Conservation (phyloP, 306 rosid genomes). For the Abrus precatorius region DNA sequence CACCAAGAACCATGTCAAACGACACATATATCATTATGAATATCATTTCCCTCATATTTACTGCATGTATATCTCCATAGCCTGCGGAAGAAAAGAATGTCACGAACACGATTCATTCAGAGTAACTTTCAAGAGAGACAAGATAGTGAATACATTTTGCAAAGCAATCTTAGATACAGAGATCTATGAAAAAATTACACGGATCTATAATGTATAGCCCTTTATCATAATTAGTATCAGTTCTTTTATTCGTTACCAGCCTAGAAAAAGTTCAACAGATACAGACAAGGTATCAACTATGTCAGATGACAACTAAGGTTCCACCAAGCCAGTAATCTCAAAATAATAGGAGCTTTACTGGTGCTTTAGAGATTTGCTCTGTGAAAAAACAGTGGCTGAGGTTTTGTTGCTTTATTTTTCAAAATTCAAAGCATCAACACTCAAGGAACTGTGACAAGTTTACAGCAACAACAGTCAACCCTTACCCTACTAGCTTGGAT, state of each 20-base stretch:
- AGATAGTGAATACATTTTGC: constrained; percentile 1
- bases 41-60: constrained; percentile 96
- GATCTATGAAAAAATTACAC: neutral
- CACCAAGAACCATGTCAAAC: constrained; percentile 97
- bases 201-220: constrained; percentile 5
- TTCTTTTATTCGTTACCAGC: constrained; percentile 6
- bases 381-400: constrained; percentile 2
- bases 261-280: constrained; percentile 16
- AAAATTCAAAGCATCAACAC: neutral
- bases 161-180: constrained; percentile 10
- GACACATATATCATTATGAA: constrained; percentile 92
- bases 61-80: constrained; percentile 98
- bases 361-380: constrained; percentile 16
- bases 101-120: constrained; percentile 33
- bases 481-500: constrained; percentile 4
- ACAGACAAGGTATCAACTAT: constrained; percentile 20
- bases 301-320: constrained; percentile 25
- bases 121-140: constrained; percentile 37
- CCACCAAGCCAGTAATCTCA: constrained; percentile 31
- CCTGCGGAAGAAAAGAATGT: constrained; percentile 64
- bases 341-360: constrained; percentile 9
- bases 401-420: constrained; percentile 12
- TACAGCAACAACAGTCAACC: constrained; percentile 14
- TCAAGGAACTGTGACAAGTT: constrained; percentile 1
- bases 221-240: neutral